Conservation (phyloP, 2,329 filamentous ascomycete species). For the Cryoendolithus antarcticus region DNA sequence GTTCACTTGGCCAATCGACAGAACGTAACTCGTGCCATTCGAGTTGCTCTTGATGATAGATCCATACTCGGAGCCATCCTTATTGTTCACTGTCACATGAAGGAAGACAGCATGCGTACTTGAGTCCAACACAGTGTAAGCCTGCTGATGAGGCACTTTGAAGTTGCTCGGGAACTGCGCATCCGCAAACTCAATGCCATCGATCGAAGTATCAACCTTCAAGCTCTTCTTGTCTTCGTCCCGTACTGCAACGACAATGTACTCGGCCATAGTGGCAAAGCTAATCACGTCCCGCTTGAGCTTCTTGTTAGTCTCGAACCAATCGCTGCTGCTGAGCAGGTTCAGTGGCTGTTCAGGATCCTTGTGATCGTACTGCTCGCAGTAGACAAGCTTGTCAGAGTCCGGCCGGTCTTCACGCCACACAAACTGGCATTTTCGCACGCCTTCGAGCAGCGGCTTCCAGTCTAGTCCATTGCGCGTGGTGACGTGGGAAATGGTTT, state of each 20-base stretch:
- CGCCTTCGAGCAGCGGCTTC: constrained; percentile 61
- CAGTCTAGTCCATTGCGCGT: constrained; percentile 67
- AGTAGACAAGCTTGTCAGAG: constrained; percentile 52
- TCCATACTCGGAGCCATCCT: constrained; percentile 57
- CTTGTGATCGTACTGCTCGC: constrained; percentile 51
- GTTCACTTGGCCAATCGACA: constrained; percentile 73
- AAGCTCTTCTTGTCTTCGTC: constrained; percentile 55
- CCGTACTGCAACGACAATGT: constrained; percentile 74
- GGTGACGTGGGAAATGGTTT: constrained; percentile 62
- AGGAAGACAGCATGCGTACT: constrained; percentile 90
- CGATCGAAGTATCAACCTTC: constrained; percentile 69
- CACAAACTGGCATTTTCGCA: constrained; percentile 77
- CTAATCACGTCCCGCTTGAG: constrained; percentile 61
- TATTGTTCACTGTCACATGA: constrained; percentile 69
- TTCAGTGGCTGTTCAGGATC: constrained; percentile 46
- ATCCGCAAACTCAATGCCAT: constrained; percentile 69
- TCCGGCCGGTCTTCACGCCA: constrained; percentile 47
- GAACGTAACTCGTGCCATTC: constrained; percentile 88
- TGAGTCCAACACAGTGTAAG: constrained; percentile 89
- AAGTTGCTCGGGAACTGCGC: constrained; percentile 82
- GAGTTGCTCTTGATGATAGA: constrained; percentile 96
- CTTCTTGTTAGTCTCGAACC: constrained; percentile 55
- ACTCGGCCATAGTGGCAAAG: constrained; percentile 93
- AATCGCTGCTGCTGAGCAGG: constrained; percentile 67
- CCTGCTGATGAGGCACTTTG: constrained; percentile 60